Conservation (phyloP, 768 basidiomycete species). For the Mycena leptocephala region DNA sequence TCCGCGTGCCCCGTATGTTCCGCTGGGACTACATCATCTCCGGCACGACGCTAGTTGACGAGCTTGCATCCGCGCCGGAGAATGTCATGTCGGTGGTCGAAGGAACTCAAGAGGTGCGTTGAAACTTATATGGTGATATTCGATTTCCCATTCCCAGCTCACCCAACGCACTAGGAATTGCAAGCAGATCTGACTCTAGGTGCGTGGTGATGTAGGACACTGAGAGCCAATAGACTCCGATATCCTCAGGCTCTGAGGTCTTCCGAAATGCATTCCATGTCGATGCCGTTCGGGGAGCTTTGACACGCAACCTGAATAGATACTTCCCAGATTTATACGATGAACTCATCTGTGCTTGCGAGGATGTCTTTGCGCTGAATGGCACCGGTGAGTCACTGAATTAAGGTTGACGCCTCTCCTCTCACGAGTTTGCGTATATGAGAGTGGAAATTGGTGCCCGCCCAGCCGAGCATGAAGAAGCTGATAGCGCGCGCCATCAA, state of each 20-base stretch:
- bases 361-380: background rate
- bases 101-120: background rate
- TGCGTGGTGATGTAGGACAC: background rate
- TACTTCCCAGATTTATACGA: background rate
- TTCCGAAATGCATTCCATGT: constrained; percentile 4
- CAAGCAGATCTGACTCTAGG: background rate
- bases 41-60: constrained; percentile 1
- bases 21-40: constrained; percentile 11
- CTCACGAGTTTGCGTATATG: constrained; percentile 21
- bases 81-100: background rate
- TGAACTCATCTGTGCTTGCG: background rate
- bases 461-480: constrained; percentile 42
- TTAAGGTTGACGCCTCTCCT: background rate
- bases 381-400: background rate
- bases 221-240: background rate
- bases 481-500: constrained; percentile 60
- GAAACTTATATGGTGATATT: background rate
- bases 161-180: background rate
- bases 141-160: background rate
- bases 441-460: constrained; percentile 57
- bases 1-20: constrained; percentile 11
- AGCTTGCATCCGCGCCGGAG: constrained; percentile 1
- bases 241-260: background rate
- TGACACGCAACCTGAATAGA: constrained; percentile 13
- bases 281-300: background rate